phyloP scores from a whole-genome alignment of 495 filamentous ascomycete genomes.

The Choiromyces venosus region DNA sequence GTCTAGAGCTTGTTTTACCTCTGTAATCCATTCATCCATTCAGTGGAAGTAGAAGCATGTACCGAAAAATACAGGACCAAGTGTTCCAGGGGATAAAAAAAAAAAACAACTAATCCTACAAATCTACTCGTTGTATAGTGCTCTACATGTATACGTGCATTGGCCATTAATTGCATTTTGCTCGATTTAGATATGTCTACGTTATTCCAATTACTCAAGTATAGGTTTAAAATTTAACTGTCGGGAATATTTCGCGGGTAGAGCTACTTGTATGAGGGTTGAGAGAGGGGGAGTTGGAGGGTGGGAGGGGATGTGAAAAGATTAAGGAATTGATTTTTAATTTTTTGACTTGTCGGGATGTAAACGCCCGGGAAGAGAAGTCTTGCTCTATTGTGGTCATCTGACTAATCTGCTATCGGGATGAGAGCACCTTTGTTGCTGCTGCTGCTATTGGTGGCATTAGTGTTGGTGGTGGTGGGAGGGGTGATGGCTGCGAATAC shows the following conservation, averaged over 20 bases:
- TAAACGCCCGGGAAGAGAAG: neutral
- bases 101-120: neutral
- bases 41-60: neutral
- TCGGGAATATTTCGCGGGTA: neutral
- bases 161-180: neutral
- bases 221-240: neutral
- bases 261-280: neutral
- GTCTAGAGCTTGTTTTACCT: neutral
- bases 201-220: neutral
- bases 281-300: neutral
- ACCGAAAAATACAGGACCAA: neutral
- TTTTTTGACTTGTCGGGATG: neutral
- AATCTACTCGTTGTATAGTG: neutral
- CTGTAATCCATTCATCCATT: too few relatives aligned
- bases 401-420: neutral
- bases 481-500: too few relatives aligned
- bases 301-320: neutral
- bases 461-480: neutral
- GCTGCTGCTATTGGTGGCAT: neutral
- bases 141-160: neutral
- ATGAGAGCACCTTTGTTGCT: neutral
- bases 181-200: neutral
- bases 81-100: neutral
- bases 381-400: neutral
- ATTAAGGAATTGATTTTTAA: neutral